Percentiles rank a stretch among this genome's conserved stretches.
phyloP scores from a whole-genome alignment of 2,329 filamentous ascomycete genomes.

The Orbilia javanica region DNA sequence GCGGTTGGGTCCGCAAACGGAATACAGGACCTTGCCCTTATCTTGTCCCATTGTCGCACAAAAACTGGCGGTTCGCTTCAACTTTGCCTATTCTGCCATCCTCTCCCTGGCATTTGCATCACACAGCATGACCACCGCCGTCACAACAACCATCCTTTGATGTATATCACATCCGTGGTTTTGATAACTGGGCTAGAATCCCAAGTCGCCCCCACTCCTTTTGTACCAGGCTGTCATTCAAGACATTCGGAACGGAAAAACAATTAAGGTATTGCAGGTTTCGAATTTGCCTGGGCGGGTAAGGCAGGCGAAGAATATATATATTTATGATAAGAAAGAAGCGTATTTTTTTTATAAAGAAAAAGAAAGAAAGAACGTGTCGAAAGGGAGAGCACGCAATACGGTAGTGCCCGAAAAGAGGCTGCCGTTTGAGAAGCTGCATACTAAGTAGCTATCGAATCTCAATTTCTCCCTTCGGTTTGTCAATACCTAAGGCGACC shows the following conservation, averaged over 20 bases:
- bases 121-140: conserved; percentile 21
- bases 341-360: too few species aligned
- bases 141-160: conserved; percentile 14
- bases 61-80: conserved; percentile 33
- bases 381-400: conserved; percentile 13
- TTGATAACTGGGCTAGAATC: conserved; percentile 14
- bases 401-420: conserved; percentile 21
- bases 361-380: conserved; percentile 23
- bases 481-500: conserved; percentile 4
- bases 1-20: conserved; percentile 13
- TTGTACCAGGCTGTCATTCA: conserved; percentile 12
- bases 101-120: conserved; percentile 29
- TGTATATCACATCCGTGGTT: conserved; percentile 30
- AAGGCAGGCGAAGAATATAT: conserved; percentile 13
- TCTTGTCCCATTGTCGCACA: conserved; percentile 54
- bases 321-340: conserved; percentile 11
- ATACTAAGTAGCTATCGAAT: background rate
- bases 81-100: conserved; percentile 41
- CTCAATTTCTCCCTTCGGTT: background rate
- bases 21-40: conserved; percentile 39
- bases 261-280: conserved; percentile 53
- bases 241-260: conserved; percentile 54
- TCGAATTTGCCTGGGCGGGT: conserved; percentile 30
- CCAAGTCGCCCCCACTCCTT: conserved; percentile 25
- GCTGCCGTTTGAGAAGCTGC: conserved; percentile 30